Percentiles rank a stretch among this genome's conserved stretches.
phyloP scores from a whole-genome alignment of 805 yeast genomes.

The Metschnikowia matae region DNA sequence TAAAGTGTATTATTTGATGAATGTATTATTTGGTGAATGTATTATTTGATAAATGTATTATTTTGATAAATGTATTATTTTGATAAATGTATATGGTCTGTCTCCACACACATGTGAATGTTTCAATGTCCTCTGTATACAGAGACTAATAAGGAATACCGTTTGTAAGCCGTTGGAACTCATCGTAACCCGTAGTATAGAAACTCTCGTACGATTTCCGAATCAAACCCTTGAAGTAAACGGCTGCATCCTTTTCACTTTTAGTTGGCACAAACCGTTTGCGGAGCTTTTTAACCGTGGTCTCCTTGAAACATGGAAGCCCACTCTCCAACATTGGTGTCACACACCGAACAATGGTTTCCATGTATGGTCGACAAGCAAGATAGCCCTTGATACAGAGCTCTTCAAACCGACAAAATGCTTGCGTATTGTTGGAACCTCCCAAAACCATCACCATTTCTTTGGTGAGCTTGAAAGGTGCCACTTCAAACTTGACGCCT shows the following conservation, averaged over 20 bases:
- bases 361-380: conserved; percentile 84
- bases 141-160: conserved; percentile 83
- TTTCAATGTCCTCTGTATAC: neutral
- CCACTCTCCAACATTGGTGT: conserved; percentile 94
- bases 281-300: conserved; percentile 74
- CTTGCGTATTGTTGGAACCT: conserved; percentile 79
- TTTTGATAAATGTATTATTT: too few species aligned
- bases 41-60: too few species aligned
- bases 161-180: conserved; percentile 92
- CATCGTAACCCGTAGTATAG: conserved; percentile 94
- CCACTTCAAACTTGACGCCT: conserved; percentile 96
- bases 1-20: too few species aligned
- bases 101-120: too few species aligned
- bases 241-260: conserved; percentile 81
- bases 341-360: conserved; percentile 78
- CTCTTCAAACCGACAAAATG: conserved; percentile 91
- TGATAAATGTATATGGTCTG: too few species aligned
- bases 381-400: conserved; percentile 89
- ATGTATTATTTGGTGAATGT: too few species aligned
- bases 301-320: conserved; percentile 90
- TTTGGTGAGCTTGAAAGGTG: conserved; percentile 92
- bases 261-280: conserved; percentile 77
- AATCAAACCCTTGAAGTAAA: conserved; percentile 69
- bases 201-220: conserved; percentile 79
- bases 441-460: conserved; percentile 98